Base-by-base conservation (phyloP, 139 green algal species). In the Marvania coccoides region DNA sequence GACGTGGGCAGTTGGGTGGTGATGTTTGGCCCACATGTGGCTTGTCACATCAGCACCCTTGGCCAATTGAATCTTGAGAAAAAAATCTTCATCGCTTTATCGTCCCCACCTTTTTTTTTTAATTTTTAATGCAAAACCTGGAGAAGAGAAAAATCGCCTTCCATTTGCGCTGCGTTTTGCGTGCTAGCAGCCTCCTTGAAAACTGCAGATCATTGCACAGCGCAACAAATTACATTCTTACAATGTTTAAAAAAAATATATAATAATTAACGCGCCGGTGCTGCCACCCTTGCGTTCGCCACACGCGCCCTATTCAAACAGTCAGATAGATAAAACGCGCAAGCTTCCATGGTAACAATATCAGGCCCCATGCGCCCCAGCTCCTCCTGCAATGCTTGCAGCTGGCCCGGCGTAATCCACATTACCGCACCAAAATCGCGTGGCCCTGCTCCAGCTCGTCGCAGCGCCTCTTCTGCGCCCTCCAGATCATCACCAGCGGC, bases 351-450 rank as follows among this genome's bases (percentile, higher is more conserved):
- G 45, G 37, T 37, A 14, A 34, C 61, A 31, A 46, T 8, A 35
- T 74, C 65, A 47, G 64, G 39, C 15, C 33, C n/a, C 14, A 59
- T 61, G 0, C 37, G 29, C 47, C n/a, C 51, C 46, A 78, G 63
- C 36, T 78, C 65, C 6, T 61, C 42, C 9, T 54, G 8, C 0
- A 78, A 1, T 15, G 47, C 7, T 6, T 46, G 19, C 30, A 67
- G 58, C 57, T 78, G 71, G 4, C 24, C n/a, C 4, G 46, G 54
- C 3, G 71, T 63, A 3, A 78, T 38, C 46, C 69, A 78, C 7
- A 71, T 15, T 3, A 74, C 31, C 8, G 51, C 51, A 54, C 28
- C 26, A n/a, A n/a, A n/a, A 4, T 62, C 65, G 31, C 30, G 14
- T 7, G 14, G 13, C 5, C 37, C 5, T 8, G 38, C 47, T 24